A percentile compares a stretch with the other conserved stretches of the same genome.
Conservation (phyloP, 768 basidiomycete species). For the Boletus rufocinnamomeus region DNA sequence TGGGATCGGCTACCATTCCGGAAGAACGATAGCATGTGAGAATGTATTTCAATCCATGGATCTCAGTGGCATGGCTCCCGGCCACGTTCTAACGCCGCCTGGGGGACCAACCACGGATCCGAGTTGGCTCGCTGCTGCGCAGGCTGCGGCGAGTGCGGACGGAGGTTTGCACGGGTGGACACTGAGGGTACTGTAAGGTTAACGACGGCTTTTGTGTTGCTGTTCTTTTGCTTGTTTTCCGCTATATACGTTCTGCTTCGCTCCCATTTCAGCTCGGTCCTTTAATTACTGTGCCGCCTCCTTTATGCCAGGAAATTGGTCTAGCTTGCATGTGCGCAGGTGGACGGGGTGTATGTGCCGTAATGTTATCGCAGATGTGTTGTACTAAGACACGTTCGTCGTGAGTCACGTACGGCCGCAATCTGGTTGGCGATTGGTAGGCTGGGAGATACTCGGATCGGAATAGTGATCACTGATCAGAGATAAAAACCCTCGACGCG, state of each 20-base stretch:
- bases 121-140: slow-evolving; percentile 74
- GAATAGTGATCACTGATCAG: background rate
- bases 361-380: slow-evolving; percentile 25
- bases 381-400: slow-evolving; percentile 30
- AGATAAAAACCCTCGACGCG: slow-evolving; percentile 17
- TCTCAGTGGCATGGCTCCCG: slow-evolving; percentile 49
- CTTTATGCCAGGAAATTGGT: slow-evolving; percentile 10
- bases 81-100: slow-evolving; percentile 46
- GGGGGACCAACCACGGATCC: slow-evolving; percentile 53
- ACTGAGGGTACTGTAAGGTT: slow-evolving; percentile 68
- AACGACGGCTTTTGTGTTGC: slow-evolving; percentile 24
- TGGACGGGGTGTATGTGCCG: slow-evolving; percentile 24
- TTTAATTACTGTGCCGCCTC: slow-evolving; percentile 5
- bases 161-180: slow-evolving; percentile 78
- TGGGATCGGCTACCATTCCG: slow-evolving; percentile 89
- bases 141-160: slow-evolving; percentile 65
- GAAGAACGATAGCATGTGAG: slow-evolving; percentile 80
- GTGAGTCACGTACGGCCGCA: background rate
- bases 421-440: slow-evolving; percentile 14
- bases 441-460: background rate
- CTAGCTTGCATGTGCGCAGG: slow-evolving; percentile 9
- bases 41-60: slow-evolving; percentile 75
- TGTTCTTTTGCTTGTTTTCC: slow-evolving; percentile 30
- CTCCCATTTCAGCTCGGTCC: slow-evolving; percentile 11
- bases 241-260: slow-evolving; percentile 30